Conservation (phyloP, 345 rosid species). For the Geranium brycei region DNA sequence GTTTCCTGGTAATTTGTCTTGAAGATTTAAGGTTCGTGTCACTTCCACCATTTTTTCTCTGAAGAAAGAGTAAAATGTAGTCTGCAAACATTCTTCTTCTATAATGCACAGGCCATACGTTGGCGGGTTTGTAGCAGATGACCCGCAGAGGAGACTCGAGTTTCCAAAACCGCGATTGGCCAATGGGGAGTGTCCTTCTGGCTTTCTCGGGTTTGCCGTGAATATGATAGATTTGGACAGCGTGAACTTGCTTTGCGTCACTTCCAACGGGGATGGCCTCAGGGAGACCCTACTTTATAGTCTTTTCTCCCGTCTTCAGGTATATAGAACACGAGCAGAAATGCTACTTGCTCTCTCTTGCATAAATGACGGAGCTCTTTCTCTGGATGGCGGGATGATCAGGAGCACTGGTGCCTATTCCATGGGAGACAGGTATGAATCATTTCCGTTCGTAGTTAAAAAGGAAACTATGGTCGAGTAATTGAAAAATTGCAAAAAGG, state of each 20-base stretch:
- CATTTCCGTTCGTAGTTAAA: not conserved
- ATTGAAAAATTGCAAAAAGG: not conserved
- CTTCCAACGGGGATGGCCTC: slow-evolving; percentile 58
- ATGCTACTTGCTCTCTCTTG: slow-evolving; percentile 66
- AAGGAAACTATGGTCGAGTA: not conserved
- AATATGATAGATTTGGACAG: slow-evolving; percentile 65
- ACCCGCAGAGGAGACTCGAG: slow-evolving; percentile 77
- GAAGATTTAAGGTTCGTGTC: slow-evolving; percentile 55
- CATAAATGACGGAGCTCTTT: slow-evolving; percentile 77
- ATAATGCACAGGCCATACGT: slow-evolving; percentile 54
- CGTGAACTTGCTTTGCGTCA: slow-evolving; percentile 40
- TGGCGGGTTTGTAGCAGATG: slow-evolving; percentile 62
- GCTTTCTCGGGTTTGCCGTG: slow-evolving; percentile 87
- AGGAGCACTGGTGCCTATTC: slow-evolving; percentile 48
- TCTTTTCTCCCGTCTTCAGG: slow-evolving; percentile 64
- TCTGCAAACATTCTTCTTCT: too few species aligned
- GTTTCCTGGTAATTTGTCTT: slow-evolving; percentile 60
- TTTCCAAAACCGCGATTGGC: slow-evolving; percentile 67
- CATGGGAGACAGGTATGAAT: slow-evolving; percentile 53
- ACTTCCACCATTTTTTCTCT: too few species aligned
- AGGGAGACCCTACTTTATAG: slow-evolving; percentile 85
- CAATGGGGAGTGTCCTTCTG: slow-evolving; percentile 63
- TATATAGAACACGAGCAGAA: slow-evolving; percentile 60
- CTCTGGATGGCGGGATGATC: slow-evolving; percentile 88
- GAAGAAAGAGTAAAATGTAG: too few species aligned